Evolutionary conservation across 495 filamentous ascomycete species (phyloP), one percentile per base, ranked within the genome.

Genomic region (Penicillium arizonense): DNA sequence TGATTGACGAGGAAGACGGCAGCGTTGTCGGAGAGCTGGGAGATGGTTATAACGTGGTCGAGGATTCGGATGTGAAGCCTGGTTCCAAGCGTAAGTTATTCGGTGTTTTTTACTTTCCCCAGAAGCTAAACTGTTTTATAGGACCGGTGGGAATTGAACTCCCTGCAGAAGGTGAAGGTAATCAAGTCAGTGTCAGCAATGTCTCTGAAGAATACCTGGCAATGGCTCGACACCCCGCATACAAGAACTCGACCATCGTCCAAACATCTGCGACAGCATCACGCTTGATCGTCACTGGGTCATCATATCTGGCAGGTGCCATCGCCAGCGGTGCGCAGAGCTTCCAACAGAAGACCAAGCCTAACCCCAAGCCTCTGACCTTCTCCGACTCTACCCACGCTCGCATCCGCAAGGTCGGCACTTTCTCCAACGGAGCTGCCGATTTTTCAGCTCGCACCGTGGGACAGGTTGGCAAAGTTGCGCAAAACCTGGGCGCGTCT

Each of bases 101-200:
- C 28, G 23, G 26, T 24, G 14, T 21, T 46, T 36, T 47, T 41
- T 2, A 30, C 21, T 35, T 14, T 36, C 33, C 52, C 38, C 48
- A 33, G 24, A 48, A 26, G 36, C 39, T 63, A 42, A 63, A 52
- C 13, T 50, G 35, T 13, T 44, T 50, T 50, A 59, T 28, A 65
- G 96, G 93, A 87, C 94, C 94, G 8, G 94, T 98, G 21, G 90
- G 94, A 65, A 91, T 98, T 53, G 82, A 87, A 47, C 83, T 98
- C 9, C 89, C 90, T 8, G 58, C 77, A 34, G 89, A 91, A 58
- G 87, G 87, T 16, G 76, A 84, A 55, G 82, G 81, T 39, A 83
- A 86, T 51, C 76, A 77, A 50, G 86, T 95, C 70, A 79, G 77
- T 39, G 80, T 96, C 26, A 83, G 83, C 47, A 93, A 90, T 45